Evolutionary conservation across 306 rosid species (phyloP).

Genomic region (Trifolium fragiferum): DNA sequence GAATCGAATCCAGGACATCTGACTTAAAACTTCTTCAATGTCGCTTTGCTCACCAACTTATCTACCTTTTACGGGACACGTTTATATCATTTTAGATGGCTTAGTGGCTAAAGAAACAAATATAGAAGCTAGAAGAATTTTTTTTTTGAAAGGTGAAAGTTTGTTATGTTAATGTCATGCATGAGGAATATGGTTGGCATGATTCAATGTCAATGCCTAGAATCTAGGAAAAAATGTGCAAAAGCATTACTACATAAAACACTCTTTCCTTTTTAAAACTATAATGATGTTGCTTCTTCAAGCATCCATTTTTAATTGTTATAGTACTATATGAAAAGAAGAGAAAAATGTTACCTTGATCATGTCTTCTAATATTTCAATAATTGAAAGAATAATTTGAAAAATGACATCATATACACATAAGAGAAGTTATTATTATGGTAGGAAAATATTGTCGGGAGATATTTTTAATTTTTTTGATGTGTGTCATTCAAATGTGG

Average conservation of each 20-base stretch:
- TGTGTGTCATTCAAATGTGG: constrained; percentile 60
- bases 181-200: constrained; percentile 46
- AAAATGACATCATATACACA: constrained; percentile 46
- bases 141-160: constrained; percentile 28
- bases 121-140: background rate
- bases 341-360: constrained; percentile 41
- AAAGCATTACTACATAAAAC: constrained; percentile 28
- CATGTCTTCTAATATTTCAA: constrained; percentile 36
- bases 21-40: no score
- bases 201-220: background rate
- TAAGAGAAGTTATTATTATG: constrained; percentile 49
- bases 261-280: constrained; percentile 24
- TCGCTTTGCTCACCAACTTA: no score
- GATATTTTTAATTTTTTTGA: constrained; percentile 56
- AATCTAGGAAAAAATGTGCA: constrained; percentile 7
- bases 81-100: constrained; percentile 5
- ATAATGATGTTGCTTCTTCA: constrained; percentile 36
- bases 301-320: constrained; percentile 23
- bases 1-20: no score
- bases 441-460: constrained; percentile 46
- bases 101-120: no score
- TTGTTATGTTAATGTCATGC: constrained; percentile 13
- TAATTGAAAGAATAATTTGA: constrained; percentile 40
- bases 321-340: constrained; percentile 38
- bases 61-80: background rate